A percentile compares a stretch with the other conserved stretches of the same genome.
These are phyloP conservation scores for Cladorrhinum sp. DNA, from an alignment of 2,329 filamentous ascomycete species.

Conservation along the genomic window DNA sequence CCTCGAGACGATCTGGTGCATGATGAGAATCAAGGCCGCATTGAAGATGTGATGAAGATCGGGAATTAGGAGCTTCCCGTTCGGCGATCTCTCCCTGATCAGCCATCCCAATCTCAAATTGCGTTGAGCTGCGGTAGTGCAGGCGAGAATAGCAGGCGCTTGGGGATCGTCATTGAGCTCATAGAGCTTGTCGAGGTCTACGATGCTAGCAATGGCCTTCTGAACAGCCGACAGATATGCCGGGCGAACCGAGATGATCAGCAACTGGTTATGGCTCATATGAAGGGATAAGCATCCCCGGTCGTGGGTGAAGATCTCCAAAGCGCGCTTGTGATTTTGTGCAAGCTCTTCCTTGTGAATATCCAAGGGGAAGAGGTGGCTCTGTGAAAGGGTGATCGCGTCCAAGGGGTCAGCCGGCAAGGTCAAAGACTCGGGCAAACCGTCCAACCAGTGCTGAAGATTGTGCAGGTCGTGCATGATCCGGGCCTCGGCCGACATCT, in stretches of 20 bases:
- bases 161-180: slow-evolving; percentile 30
- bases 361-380: not conserved
- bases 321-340: not conserved
- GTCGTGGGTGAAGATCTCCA: slow-evolving; percentile 35
- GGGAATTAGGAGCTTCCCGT: slow-evolving; percentile 41
- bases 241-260: slow-evolving; percentile 48
- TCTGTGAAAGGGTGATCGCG: slow-evolving; percentile 5
- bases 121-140: slow-evolving; percentile 43
- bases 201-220: slow-evolving; percentile 42
- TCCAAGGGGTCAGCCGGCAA: slow-evolving; percentile 30
- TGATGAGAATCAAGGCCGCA: slow-evolving; percentile 46
- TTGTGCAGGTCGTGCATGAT: slow-evolving; percentile 41
- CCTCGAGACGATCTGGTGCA: slow-evolving; percentile 41
- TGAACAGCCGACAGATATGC: slow-evolving; percentile 48
- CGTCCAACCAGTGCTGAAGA: slow-evolving; percentile 42
- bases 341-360: not conserved
- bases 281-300: slow-evolving; percentile 45
- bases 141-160: slow-evolving; percentile 36
- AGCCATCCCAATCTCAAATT: slow-evolving; percentile 46
- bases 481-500: slow-evolving; percentile 30
- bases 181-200: slow-evolving; percentile 32
- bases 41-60: slow-evolving; percentile 51
- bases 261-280: slow-evolving; percentile 49
- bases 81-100: slow-evolving; percentile 36
- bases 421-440: slow-evolving; percentile 38